Percentiles rank a stretch among this genome's conserved stretches.
These are phyloP conservation scores for Fusarium sp. DNA, from an alignment of 2,329 filamentous ascomycete genomes.

Conservation along the genomic window DNA sequence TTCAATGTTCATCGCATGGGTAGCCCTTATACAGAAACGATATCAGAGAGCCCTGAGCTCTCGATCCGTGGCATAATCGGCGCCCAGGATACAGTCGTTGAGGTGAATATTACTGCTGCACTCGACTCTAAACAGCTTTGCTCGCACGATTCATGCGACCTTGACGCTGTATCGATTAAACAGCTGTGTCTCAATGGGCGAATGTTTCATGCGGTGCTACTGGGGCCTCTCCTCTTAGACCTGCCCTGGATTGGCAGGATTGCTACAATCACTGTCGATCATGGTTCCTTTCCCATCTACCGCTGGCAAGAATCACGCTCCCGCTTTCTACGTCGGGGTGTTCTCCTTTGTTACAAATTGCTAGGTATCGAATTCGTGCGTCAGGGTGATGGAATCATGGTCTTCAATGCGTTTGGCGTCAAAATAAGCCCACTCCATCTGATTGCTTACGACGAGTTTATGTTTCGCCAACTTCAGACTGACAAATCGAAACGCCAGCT, in stretches of 20 bases:
- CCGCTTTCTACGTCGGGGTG: accelerated
- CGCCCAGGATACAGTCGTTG: not conserved
- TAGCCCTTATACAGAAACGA: accelerated
- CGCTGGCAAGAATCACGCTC: not conserved
- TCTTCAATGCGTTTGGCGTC: not conserved
- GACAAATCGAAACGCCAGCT: not conserved
- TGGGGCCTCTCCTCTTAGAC: accelerated
- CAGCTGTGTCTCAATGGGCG: accelerated
- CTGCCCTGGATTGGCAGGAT: not conserved
- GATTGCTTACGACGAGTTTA: not conserved
- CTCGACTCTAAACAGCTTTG: not conserved
- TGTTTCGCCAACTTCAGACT: not conserved
- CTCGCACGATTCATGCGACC: accelerated
- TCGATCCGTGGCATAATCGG: not conserved
- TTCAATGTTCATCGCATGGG: not conserved
- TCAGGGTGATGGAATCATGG: accelerated
- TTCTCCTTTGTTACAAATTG: accelerated
- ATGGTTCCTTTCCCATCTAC: accelerated
- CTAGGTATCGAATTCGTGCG: accelerated
- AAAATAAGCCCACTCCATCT: not conserved
- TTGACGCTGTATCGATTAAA: accelerated
- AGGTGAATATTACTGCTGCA: not conserved
- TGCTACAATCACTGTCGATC: accelerated
- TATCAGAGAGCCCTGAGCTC: not conserved
- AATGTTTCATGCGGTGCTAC: accelerated